phyloP scores from a whole-genome alignment of 2,329 filamentous ascomycete species.

The Diaporthe vaccinii region DNA sequence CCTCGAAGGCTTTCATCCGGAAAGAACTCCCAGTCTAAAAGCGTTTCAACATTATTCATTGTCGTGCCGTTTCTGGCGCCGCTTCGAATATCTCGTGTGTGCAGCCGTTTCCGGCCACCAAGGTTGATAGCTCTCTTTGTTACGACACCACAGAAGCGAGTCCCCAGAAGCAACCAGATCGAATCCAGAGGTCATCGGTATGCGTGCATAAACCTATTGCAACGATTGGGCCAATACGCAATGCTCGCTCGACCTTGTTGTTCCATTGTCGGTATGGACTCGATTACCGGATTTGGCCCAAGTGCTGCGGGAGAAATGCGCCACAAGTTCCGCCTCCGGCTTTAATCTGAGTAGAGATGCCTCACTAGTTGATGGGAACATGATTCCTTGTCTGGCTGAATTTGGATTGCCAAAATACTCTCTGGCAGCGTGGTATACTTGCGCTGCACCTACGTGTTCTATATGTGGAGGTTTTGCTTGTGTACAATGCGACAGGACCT shows the following conservation, averaged over 20 bases:
- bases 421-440: no score
- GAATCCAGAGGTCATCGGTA: neutral
- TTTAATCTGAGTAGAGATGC: neutral
- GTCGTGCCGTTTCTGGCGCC: constrained; percentile 6
- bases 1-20: neutral
- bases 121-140: constrained; percentile 22
- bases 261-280: neutral
- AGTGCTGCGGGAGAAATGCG: neutral
- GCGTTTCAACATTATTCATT: constrained; percentile 16
- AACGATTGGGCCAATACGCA: neutral
- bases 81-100: neutral
- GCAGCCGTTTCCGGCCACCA: constrained; percentile 35
- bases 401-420: neutral
- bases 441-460: neutral
- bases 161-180: no score
- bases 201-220: neutral
- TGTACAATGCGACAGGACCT: neutral
- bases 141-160: neutral
- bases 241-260: neutral
- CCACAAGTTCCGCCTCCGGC: constrained; percentile 9
- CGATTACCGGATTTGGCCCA: neutral
- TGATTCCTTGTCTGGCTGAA: neutral
- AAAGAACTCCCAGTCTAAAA: neutral
- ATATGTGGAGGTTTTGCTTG: neutral
- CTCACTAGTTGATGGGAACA: neutral